Evolutionary conservation across 192 early-diverging fungal species (phyloP).

Genomic region (Piromyces sp.): DNA sequence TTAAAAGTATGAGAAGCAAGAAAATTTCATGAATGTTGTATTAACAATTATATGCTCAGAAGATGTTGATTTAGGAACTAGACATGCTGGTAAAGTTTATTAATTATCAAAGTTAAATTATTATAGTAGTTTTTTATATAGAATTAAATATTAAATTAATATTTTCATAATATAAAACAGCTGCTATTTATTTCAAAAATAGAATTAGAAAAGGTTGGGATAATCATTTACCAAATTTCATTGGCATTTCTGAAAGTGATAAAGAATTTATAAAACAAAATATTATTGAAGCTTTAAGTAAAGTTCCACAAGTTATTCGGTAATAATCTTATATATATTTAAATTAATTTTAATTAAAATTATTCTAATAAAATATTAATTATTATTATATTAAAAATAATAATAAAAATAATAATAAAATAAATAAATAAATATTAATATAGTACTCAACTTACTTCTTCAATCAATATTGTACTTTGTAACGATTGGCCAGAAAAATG

Average conservation of each 20-base stretch:
- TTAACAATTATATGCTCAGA: not conserved
- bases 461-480: conserved; percentile 53
- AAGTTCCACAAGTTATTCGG: conserved; percentile 55
- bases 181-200: conserved; percentile 84
- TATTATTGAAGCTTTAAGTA: conserved; percentile 57
- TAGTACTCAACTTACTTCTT: conserved; percentile 52
- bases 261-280: conserved; percentile 43
- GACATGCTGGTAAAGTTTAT: not conserved
- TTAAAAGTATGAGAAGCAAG: not conserved
- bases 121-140: too few species aligned
- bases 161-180: conserved; percentile 8
- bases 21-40: not conserved
- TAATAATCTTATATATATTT: conserved; percentile 11
- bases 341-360: too few species aligned
- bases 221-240: conserved; percentile 10
- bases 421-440: too few species aligned
- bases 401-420: too few species aligned
- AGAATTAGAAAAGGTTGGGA: conserved; percentile 54
- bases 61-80: not conserved
- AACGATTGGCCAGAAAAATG: conserved; percentile 66
- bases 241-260: conserved; percentile 47
- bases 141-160: conserved; percentile 13
- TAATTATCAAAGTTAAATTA: too few species aligned
- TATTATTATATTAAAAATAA: too few species aligned
- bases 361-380: too few species aligned